Conservation (phyloP, 257 asterid species). For the Ilex aquifolium region DNA sequence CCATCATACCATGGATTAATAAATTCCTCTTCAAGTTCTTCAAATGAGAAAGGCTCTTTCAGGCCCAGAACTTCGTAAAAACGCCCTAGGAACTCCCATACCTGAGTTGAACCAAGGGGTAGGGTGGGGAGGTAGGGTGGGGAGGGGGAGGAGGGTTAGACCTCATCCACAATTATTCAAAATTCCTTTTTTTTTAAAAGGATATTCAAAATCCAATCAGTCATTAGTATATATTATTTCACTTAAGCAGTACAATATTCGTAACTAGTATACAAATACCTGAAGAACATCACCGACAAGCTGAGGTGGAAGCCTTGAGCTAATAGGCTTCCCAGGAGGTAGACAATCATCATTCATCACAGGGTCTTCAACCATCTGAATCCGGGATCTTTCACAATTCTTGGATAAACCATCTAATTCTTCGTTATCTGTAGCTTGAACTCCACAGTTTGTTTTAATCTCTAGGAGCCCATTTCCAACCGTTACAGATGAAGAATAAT, state of each 20-base stretch:
- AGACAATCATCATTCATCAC: background rate
- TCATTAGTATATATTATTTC: background rate
- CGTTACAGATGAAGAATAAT: background rate
- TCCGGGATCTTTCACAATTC: background rate
- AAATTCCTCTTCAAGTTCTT: conserved; percentile 1
- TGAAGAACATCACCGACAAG: background rate
- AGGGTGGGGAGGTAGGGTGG: too few relatives aligned
- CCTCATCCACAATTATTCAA: background rate
- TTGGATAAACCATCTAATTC: background rate
- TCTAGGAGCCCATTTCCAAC: conserved; percentile 1
- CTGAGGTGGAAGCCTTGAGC: conserved; percentile 2
- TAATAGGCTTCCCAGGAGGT: conserved; percentile 1
- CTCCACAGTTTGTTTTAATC: background rate
- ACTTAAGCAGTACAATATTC: background rate
- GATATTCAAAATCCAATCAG: background rate
- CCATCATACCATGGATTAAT: background rate
- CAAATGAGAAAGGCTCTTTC: background rate
- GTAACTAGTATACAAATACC: background rate
- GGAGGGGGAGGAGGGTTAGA: background rate
- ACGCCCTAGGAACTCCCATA: background rate
- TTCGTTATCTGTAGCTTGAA: background rate
- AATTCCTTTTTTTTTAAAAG: background rate
- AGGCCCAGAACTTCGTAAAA: background rate
- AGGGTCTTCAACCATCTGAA: background rate
- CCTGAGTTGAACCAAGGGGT: background rate